Evolutionary conservation across 2,329 filamentous ascomycete genomes (phyloP).

Genomic region (Alternaria rosae): DNA sequence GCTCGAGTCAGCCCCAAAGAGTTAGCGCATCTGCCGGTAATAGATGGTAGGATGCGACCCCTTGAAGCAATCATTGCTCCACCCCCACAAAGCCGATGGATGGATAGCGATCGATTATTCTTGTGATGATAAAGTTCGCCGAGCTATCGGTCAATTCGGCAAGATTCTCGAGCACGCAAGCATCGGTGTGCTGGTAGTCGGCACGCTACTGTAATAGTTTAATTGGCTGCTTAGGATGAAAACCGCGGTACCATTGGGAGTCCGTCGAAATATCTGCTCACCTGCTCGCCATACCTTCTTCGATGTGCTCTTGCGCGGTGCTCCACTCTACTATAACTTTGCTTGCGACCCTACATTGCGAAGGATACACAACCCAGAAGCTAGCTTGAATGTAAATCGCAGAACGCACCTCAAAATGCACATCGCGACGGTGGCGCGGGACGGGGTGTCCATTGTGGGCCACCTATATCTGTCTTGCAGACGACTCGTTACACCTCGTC

Average conservation of each 20-base stretch:
- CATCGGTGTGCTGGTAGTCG: background rate
- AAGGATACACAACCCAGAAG: background rate
- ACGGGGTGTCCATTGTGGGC: background rate
- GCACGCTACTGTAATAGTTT: background rate
- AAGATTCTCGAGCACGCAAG: background rate
- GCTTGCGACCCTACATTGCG: background rate
- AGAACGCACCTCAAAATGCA: background rate
- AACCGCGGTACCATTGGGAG: background rate
- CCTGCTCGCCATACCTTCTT: background rate
- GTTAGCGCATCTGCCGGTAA: background rate
- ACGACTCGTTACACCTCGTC: background rate
- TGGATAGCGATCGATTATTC: background rate
- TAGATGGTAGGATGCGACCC: background rate
- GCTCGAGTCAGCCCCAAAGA: background rate
- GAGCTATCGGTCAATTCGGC: background rate
- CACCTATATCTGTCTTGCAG: background rate
- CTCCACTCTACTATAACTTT: background rate
- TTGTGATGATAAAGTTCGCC: background rate
- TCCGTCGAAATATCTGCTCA: background rate
- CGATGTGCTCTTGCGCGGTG: background rate
- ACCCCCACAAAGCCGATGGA: background rate
- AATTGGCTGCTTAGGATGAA: background rate
- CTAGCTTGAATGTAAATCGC: background rate
- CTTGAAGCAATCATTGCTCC: conserved; percentile 2
- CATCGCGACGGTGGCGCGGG: background rate